Evolutionary conservation across 805 yeast genomes (phyloP).

Genomic region (Ogataea chonburiensis): DNA sequence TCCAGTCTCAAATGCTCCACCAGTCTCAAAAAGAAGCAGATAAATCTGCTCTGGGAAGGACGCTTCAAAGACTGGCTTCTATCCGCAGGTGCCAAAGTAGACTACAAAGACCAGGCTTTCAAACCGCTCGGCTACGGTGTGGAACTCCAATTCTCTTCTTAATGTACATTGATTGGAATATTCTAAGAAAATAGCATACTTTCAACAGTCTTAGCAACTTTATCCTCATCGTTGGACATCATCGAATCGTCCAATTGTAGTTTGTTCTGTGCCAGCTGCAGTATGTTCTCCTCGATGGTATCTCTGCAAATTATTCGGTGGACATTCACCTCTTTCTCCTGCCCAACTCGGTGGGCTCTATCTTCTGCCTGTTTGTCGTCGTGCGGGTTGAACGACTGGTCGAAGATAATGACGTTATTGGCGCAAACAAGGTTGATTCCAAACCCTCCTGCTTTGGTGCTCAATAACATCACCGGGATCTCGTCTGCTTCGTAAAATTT

Average conservation of each 20-base stretch:
- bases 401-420: slow-evolving; percentile 85
- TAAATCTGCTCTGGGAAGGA: slow-evolving; percentile 85
- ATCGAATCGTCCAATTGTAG: slow-evolving; percentile 76
- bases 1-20: slow-evolving; percentile 76
- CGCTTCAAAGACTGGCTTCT: slow-evolving; percentile 74
- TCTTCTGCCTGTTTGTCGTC: slow-evolving; percentile 99
- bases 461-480: slow-evolving; percentile 82
- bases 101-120: slow-evolving; percentile 44
- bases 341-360: slow-evolving; percentile 97
- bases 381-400: slow-evolving; percentile 95
- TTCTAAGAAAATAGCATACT: slow-evolving; percentile 38
- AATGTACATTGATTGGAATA: slow-evolving; percentile 22
- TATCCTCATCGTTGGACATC: slow-evolving; percentile 51
- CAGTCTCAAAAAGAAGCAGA: slow-evolving; percentile 57
- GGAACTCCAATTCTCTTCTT: slow-evolving; percentile 61
- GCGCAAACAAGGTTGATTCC: slow-evolving; percentile 97
- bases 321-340: slow-evolving; percentile 71
- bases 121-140: slow-evolving; percentile 55
- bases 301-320: slow-evolving; percentile 67
- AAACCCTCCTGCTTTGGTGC: slow-evolving; percentile 98
- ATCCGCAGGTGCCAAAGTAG: slow-evolving; percentile 66
- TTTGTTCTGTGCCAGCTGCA: slow-evolving; percentile 83
- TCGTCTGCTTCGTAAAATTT: slow-evolving; percentile 76
- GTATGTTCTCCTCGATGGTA: slow-evolving; percentile 87
- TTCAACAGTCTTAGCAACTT: slow-evolving; percentile 52